Conservation (phyloP, 1,284 basidiomycete genomes). For the Sporisorium exsertum region DNA sequence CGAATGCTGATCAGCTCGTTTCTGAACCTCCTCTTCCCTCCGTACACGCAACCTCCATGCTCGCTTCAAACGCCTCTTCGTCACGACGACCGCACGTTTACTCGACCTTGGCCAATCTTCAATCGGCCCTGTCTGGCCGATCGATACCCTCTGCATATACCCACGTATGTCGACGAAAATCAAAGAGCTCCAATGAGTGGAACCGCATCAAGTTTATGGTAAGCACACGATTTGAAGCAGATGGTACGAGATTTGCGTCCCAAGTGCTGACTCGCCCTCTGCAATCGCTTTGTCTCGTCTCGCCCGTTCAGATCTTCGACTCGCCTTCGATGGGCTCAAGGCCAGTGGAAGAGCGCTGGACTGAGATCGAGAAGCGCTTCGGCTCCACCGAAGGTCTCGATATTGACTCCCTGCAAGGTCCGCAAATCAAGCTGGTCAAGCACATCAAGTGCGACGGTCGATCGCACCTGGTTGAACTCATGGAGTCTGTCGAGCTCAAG, state of each 20-base stretch:
- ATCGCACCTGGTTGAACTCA: constrained; percentile 74
- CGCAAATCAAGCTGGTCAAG: constrained; percentile 74
- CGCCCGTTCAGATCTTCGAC: constrained; percentile 74
- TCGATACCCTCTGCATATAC: constrained; percentile 67
- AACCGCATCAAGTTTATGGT: constrained; percentile 76
- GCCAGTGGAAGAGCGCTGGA: constrained; percentile 75
- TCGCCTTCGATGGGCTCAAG: constrained; percentile 74
- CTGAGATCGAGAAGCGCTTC: constrained; percentile 73
- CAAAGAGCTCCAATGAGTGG: constrained; percentile 76
- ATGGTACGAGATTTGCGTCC: background rate
- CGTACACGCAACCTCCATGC: background rate
- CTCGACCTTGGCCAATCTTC: constrained; percentile 11
- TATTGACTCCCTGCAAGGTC: constrained; percentile 40
- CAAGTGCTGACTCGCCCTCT: constrained; percentile 1
- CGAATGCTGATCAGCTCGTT: constrained; percentile 25
- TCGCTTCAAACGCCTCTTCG: background rate
- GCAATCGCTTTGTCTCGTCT: background rate
- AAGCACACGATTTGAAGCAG: background rate
- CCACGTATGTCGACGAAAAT: constrained; percentile 74
- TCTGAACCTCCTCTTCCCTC: constrained; percentile 16
- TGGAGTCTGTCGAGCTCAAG: constrained; percentile 74
- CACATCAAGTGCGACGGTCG: constrained; percentile 73
- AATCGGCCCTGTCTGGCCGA: constrained; percentile 8
- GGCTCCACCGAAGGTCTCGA: constrained; percentile 68
- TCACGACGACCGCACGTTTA: constrained; percentile 19